Percentiles rank a stretch among this genome's conserved stretches.
phyloP scores from a whole-genome alignment of 2,329 filamentous ascomycete genomes.

The Aspergillus sp. region DNA sequence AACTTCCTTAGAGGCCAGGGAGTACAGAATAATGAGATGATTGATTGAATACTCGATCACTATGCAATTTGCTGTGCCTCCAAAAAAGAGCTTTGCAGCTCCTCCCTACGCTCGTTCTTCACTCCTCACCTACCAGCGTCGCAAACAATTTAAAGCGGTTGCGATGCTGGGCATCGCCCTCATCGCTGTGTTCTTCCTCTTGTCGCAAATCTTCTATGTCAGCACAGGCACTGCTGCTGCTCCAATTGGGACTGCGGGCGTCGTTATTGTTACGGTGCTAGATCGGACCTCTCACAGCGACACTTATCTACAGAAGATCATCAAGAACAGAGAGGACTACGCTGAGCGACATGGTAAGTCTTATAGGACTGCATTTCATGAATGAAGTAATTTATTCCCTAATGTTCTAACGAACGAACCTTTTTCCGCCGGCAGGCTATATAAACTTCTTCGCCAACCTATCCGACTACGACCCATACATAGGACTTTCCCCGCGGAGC shows the following conservation, averaged over 20 bases:
- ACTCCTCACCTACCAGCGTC: slow-evolving; percentile 47
- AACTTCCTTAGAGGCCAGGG: background rate
- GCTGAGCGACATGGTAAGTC: slow-evolving; percentile 77
- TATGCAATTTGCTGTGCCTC: slow-evolving; percentile 90
- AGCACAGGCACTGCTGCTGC: slow-evolving; percentile 26
- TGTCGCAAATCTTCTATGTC: slow-evolving; percentile 46
- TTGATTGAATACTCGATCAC: background rate
- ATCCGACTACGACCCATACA: slow-evolving; percentile 63
- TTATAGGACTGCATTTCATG: background rate
- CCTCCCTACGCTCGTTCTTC: slow-evolving; percentile 63
- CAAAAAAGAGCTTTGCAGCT: slow-evolving; percentile 77
- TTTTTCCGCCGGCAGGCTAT: slow-evolving; percentile 64
- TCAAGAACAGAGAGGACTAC: slow-evolving; percentile 80
- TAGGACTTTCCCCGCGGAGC: slow-evolving; percentile 44
- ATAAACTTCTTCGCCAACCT: slow-evolving; percentile 75
- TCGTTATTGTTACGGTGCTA: slow-evolving; percentile 82
- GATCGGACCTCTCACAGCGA: slow-evolving; percentile 66
- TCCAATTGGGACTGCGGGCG: slow-evolving; percentile 43
- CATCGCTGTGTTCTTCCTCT: slow-evolving; percentile 61
- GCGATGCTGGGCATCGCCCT: slow-evolving; percentile 56
- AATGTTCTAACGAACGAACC: background rate
- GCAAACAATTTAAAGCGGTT: slow-evolving; percentile 62
- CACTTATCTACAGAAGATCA: slow-evolving; percentile 70
- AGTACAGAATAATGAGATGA: background rate
- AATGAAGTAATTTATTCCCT: background rate